A percentile compares a stretch with the other conserved stretches of the same genome.
Evolutionary conservation across 176 grass and related monocot species (phyloP).

Genomic region (Echinochloa phyllopogon): DNA sequence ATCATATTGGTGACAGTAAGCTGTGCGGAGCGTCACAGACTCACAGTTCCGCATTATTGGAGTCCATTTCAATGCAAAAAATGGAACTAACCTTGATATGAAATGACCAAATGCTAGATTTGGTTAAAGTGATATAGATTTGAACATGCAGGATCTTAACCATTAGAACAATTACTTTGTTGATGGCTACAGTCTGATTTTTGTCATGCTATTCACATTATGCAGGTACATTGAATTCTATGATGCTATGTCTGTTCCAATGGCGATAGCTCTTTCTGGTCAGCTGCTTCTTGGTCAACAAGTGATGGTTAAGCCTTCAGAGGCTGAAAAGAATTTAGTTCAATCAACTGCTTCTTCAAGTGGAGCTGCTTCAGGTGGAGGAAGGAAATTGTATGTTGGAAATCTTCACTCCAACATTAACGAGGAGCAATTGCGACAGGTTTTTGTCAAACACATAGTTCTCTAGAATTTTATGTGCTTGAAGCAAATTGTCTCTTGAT

Average conservation of each 20-base stretch:
- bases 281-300: constrained; percentile 86
- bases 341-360: constrained; percentile 78
- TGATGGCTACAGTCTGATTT: constrained; percentile 22
- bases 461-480: background rate
- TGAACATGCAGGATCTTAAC: background rate
- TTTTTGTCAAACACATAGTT: constrained; percentile 37
- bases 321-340: constrained; percentile 98
- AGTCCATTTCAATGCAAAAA: constrained; percentile 30
- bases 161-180: background rate
- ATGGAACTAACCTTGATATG: background rate
- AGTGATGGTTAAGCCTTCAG: constrained; percentile 94
- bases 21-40: constrained; percentile 29
- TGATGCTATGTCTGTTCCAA: constrained; percentile 96
- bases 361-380: constrained; percentile 77
- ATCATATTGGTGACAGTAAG: constrained; percentile 44
- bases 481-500: background rate
- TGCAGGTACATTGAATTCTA: constrained; percentile 98
- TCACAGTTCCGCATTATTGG: constrained; percentile 18
- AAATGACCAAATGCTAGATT: constrained; percentile 17
- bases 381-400: constrained; percentile 92
- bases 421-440: constrained; percentile 89
- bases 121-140: background rate
- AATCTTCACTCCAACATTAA: constrained; percentile 98
- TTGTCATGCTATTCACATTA: constrained; percentile 27
- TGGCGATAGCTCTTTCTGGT: constrained; percentile 91